These are phyloP conservation scores for Claviceps sp. DNA, from an alignment of 2,329 filamentous ascomycete genomes.

Conservation along the genomic window DNA sequence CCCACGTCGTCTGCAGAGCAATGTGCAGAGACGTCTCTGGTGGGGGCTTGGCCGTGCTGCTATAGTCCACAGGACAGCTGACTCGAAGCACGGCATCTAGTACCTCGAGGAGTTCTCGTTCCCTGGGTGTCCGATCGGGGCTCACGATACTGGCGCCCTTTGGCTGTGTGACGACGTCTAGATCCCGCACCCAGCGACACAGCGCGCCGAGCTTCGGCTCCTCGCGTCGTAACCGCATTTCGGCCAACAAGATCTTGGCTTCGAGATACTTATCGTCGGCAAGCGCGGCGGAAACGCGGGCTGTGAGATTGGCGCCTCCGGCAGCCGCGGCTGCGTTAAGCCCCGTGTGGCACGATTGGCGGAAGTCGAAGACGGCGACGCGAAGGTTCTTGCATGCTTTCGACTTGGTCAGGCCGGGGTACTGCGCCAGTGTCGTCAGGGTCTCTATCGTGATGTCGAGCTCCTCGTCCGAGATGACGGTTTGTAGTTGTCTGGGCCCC, in stretches of 20 bases:
- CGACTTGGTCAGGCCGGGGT: slow-evolving; percentile 52
- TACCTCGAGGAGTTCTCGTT: slow-evolving; percentile 43
- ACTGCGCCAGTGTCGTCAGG: slow-evolving; percentile 40
- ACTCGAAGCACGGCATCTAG: slow-evolving; percentile 52
- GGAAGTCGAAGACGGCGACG: slow-evolving; percentile 54
- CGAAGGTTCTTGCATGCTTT: slow-evolving; percentile 54
- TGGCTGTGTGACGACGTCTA: slow-evolving; percentile 51
- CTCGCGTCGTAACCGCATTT: slow-evolving; percentile 55
- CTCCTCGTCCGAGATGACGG: slow-evolving; percentile 48
- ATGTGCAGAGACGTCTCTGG: slow-evolving; percentile 31
- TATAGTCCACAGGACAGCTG: slow-evolving; percentile 44
- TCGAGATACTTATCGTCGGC: slow-evolving; percentile 52
- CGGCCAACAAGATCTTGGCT: slow-evolving; percentile 50
- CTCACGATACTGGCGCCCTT: slow-evolving; percentile 22
- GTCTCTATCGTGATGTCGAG: slow-evolving; percentile 56
- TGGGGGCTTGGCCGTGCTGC: slow-evolving; percentile 20
- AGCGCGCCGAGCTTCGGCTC: slow-evolving; percentile 54
- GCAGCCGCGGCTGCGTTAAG: slow-evolving; percentile 35
- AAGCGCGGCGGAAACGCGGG: slow-evolving; percentile 51
- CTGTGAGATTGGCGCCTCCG: slow-evolving; percentile 50
- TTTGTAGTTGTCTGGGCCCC: slow-evolving; percentile 37
- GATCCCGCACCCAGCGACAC: slow-evolving; percentile 58
- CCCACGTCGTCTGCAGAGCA: slow-evolving; percentile 46
- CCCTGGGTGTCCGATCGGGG: slow-evolving; percentile 27
- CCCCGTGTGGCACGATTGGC: slow-evolving; percentile 54